Percentiles rank a stretch among this genome's conserved stretches.
Evolutionary conservation across 2,329 filamentous ascomycete genomes (phyloP).

Genomic region (Ceratocystiopsis minuta): DNA sequence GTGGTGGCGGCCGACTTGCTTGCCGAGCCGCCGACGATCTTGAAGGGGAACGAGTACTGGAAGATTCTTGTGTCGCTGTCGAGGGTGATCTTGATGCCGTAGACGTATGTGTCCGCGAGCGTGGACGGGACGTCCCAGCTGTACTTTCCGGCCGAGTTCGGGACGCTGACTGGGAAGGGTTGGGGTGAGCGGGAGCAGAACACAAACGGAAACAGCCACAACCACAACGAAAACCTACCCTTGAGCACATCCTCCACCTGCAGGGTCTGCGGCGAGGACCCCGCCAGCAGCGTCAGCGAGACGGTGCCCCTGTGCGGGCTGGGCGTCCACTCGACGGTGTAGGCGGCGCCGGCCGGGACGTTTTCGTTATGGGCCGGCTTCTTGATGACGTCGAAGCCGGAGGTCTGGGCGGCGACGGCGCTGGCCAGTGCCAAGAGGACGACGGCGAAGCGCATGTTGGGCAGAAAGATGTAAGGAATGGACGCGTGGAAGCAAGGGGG

Average conservation of each 20-base stretch:
- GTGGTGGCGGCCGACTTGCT: slow-evolving; percentile 6
- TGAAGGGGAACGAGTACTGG: slow-evolving; percentile 47
- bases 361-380: slow-evolving; percentile 25
- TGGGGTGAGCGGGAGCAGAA: neutral
- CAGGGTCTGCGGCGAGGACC: slow-evolving; percentile 25
- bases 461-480: slow-evolving; percentile 2
- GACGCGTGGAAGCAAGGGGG: too few relatives aligned
- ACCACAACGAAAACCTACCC: slow-evolving; percentile 24
- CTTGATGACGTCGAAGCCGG: slow-evolving; percentile 37
- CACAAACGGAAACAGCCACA: neutral
- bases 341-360: slow-evolving; percentile 29
- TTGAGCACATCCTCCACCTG: slow-evolving; percentile 24
- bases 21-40: slow-evolving; percentile 22
- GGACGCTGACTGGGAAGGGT: slow-evolving; percentile 23
- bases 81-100: slow-evolving; percentile 38
- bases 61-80: slow-evolving; percentile 29
- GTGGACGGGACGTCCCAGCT: slow-evolving; percentile 30
- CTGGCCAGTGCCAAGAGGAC: slow-evolving; percentile 32
- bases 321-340: slow-evolving; percentile 32
- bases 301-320: slow-evolving; percentile 25
- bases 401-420: slow-evolving; percentile 33
- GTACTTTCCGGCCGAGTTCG: slow-evolving; percentile 26
- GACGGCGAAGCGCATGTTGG: slow-evolving; percentile 37
- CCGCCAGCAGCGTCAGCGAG: slow-evolving; percentile 37
- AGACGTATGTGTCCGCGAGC: slow-evolving; percentile 28